Evolutionary conservation across 352 stramenopile species (phyloP).

Genomic region (Phytophthora agathidicida): DNA sequence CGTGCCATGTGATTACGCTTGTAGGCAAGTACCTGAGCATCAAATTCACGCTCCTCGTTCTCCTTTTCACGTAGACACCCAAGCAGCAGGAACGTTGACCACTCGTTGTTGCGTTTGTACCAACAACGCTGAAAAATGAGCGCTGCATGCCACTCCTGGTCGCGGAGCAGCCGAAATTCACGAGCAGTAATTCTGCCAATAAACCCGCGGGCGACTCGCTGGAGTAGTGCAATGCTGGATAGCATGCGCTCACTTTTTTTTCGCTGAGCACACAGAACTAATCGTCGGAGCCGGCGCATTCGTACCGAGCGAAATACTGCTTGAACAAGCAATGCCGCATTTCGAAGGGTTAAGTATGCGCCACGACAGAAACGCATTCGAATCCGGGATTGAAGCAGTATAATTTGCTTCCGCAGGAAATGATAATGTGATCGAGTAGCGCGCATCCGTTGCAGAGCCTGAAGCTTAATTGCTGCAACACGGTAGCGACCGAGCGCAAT

Average conservation of each 20-base stretch:
- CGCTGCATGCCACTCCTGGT: slow-evolving; percentile 63
- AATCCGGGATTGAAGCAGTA: slow-evolving; percentile 59
- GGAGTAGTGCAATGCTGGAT: slow-evolving; percentile 47
- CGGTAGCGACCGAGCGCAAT: slow-evolving; percentile 58
- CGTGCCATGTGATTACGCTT: slow-evolving; percentile 49
- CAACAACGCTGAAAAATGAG: slow-evolving; percentile 77
- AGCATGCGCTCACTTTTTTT: slow-evolving; percentile 51
- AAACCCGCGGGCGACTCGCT: slow-evolving; percentile 66
- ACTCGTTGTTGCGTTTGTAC: slow-evolving; percentile 86
- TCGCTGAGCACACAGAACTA: slow-evolving; percentile 65
- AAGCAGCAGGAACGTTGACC: slow-evolving; percentile 83
- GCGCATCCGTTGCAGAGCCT: slow-evolving; percentile 63
- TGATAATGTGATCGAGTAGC: slow-evolving; percentile 42
- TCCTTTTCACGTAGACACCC: slow-evolving; percentile 77
- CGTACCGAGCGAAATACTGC: slow-evolving; percentile 55
- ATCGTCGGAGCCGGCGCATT: slow-evolving; percentile 50
- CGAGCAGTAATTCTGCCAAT: slow-evolving; percentile 43
- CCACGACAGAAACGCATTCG: slow-evolving; percentile 56
- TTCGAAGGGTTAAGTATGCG: slow-evolving; percentile 49
- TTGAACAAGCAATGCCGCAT: slow-evolving; percentile 62
- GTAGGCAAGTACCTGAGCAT: slow-evolving; percentile 45
- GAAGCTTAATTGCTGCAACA: slow-evolving; percentile 59
- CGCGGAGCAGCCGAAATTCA: slow-evolving; percentile 26
- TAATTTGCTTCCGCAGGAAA: slow-evolving; percentile 39
- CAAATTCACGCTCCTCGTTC: slow-evolving; percentile 62